Evolutionary conservation across 257 asterid species (phyloP), one percentile per base, ranked within the genome.

Genomic region (Galeopsis tetrahit): DNA sequence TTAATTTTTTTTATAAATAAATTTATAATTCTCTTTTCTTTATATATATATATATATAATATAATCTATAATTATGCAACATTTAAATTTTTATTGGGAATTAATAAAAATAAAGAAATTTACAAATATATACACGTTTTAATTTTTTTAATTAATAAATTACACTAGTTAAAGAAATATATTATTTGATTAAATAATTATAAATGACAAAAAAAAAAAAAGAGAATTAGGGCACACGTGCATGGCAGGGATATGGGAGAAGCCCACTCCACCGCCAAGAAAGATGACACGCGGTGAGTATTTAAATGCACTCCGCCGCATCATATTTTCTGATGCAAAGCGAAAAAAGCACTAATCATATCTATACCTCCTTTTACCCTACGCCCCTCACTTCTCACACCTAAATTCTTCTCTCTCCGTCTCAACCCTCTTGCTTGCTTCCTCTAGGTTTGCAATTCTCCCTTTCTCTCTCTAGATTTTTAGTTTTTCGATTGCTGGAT

Each of bases 241-340:
- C 72, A 64, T 63, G 60, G 67, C 77, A 32, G 21, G 77, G 77
- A 46, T 32, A 13, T 4, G 6, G 15, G 63, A 35, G 28, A 14
- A 0, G 51, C 34, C n/a, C 7, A 6, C 17, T 14, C 48, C 61
- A 71, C 59, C 34, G 48, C 61, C 60, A 58, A 21, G 7, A n/a
- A 51, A 36, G 44, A 59, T 58, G 69, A 38, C 78, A 66, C 73
- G 78, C 73, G 78, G 73, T 66, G 73, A 21, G 36, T 44, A 36
- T 34, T 8, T 66, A 34, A 66, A 74, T 74, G 42, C 63, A 10
- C 39, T 35, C 36, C 58, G 52, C 73, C 39, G 56, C 73, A 56
- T 14, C 48, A 55, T 10, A 14, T 43, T 56, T 7, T 42, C 66
- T n/a, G 62, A 31, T 36, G 48, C 66, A 38, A 39, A 40, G 6